A percentile compares a stretch with the other conserved stretches of the same genome.
Evolutionary conservation across 73 alveolate species (phyloP).

Genomic region (Paramecium primaurelia): DNA sequence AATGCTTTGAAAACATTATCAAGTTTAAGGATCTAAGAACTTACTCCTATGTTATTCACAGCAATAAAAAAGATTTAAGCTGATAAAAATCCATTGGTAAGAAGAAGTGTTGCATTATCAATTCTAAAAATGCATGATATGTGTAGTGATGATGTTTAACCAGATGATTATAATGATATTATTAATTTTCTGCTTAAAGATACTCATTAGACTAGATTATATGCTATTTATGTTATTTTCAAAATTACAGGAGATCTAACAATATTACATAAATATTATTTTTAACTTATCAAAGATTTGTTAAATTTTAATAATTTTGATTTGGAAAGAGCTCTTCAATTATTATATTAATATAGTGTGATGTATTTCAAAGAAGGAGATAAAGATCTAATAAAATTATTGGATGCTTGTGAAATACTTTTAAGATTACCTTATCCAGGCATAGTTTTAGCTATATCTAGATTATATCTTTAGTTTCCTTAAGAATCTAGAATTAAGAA

Average conservation of each 20-base stretch:
- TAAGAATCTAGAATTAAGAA: background rate
- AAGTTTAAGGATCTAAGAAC: background rate
- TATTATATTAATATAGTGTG: background rate
- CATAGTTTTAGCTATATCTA: background rate
- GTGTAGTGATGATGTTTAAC: background rate
- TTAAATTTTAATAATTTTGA: background rate
- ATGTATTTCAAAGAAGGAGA: background rate
- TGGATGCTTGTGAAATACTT: background rate
- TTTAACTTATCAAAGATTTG: background rate
- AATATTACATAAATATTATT: background rate
- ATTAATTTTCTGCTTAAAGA: background rate
- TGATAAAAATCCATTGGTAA: slow-evolving; percentile 35
- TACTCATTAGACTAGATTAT: background rate
- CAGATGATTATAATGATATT: background rate
- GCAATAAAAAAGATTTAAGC: background rate
- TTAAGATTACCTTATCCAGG: slow-evolving; percentile 33
- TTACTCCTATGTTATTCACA: background rate
- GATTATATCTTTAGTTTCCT: background rate
- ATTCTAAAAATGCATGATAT: background rate
- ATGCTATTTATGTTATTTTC: background rate
- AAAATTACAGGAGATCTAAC: background rate
- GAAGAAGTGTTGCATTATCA: slow-evolving; percentile 2
- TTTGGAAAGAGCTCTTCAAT: background rate
- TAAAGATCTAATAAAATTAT: background rate
- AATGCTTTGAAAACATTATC: slow-evolving; percentile 15